These are phyloP conservation scores for Aspergillus pseudotamarii DNA, from an alignment of 2,329 filamentous ascomycete genomes.

Conservation along the genomic window DNA sequence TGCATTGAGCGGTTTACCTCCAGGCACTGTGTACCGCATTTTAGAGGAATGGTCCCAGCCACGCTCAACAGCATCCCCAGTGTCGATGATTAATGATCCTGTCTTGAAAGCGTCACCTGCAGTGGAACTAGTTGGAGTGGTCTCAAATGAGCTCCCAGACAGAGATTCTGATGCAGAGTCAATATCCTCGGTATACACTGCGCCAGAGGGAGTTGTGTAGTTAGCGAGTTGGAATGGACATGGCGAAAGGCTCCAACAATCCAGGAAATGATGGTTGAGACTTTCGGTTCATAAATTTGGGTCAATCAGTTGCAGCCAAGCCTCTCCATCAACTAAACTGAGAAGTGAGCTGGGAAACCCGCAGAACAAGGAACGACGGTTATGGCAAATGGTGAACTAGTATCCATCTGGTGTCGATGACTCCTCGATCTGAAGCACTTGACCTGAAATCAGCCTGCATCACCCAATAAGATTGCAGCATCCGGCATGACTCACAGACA, in stretches of 20 bases:
- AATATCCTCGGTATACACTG: constrained; percentile 30
- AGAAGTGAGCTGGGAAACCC: not conserved
- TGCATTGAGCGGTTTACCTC: not conserved
- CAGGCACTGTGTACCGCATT: not conserved
- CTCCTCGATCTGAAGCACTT: not conserved
- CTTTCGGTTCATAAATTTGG: not conserved
- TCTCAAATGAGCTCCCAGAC: not conserved
- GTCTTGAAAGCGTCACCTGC: not conserved
- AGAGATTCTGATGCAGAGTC: constrained; percentile 24
- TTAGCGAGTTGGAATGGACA: not conserved
- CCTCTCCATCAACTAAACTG: not conserved
- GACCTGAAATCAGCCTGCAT: not conserved
- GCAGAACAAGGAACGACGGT: not conserved
- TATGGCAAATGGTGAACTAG: not conserved
- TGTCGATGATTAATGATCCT: not conserved
- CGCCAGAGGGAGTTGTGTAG: constrained; percentile 19
- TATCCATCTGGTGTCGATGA: not conserved
- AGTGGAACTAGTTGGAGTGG: not conserved
- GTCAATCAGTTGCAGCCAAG: not conserved
- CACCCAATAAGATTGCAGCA: not conserved
- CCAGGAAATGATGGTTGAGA: not conserved
- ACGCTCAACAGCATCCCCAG: not conserved
- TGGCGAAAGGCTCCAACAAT: not conserved
- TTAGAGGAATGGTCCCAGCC: constrained; percentile 5
- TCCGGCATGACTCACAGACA: not conserved